Conservation (phyloP, 305 asterid species). For the Striga hermonthica region DNA sequence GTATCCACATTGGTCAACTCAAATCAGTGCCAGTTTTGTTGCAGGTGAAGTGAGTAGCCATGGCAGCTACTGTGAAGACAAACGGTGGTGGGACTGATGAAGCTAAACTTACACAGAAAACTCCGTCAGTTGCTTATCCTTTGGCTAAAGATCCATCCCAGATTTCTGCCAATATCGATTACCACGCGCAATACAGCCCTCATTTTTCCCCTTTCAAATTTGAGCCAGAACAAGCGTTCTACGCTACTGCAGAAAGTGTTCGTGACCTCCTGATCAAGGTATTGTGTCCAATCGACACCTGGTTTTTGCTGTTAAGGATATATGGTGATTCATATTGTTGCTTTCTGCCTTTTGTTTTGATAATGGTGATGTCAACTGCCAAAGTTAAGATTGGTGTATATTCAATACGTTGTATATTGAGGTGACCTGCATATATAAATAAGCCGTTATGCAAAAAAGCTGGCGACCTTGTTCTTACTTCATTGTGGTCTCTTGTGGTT, state of each 20-base stretch:
- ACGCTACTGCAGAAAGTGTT: conserved; percentile 93
- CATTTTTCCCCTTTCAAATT: conserved; percentile 91
- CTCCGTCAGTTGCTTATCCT: conserved; percentile 73
- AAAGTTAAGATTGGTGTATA: background rate
- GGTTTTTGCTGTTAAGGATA: conserved; percentile 19
- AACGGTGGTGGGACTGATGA: conserved; percentile 35
- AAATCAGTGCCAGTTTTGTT: background rate
- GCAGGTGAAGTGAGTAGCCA: conserved; percentile 32
- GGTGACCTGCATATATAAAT: background rate
- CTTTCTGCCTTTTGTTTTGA: background rate
- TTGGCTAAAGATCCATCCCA: conserved; percentile 58
- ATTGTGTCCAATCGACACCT: conserved; percentile 23
- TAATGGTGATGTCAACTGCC: conserved; percentile 1
- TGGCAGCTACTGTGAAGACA: conserved; percentile 49
- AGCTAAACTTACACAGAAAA: conserved; percentile 39
- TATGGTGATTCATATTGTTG: background rate
- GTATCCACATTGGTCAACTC: conserved; percentile 5
- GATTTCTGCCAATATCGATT: conserved; percentile 85
- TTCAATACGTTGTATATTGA: background rate
- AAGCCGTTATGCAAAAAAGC: background rate
- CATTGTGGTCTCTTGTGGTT: conserved; percentile 8
- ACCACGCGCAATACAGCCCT: conserved; percentile 86
- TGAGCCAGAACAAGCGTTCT: conserved; percentile 90
- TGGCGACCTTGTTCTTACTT: background rate
- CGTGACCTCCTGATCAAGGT: conserved; percentile 90